Evolutionary conservation across 139 green algal genomes (phyloP), one percentile per base, ranked within the genome.

Genomic region (Coelastrella sp.): DNA sequence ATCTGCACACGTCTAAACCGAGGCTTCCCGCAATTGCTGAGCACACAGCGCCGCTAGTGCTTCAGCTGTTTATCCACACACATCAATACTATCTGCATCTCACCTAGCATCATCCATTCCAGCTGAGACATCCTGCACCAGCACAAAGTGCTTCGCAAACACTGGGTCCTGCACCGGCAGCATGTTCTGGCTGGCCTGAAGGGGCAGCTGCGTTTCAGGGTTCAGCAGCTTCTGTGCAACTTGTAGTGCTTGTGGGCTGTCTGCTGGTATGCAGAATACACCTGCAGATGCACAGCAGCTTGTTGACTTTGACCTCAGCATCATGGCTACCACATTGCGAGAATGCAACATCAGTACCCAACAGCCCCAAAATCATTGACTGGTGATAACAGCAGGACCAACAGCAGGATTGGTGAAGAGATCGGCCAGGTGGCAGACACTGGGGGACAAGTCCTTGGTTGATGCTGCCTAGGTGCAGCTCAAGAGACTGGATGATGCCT

Each of bases 111-210:
- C 83, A 0, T 88, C 83, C 83, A 88, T 88, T 83, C 90, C n/a
- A 19, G 88, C 88, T 3, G 91, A 85, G n/a, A 78, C 89, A 73
- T 96, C 92, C 71, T 92, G 89, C 77, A 96, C 89, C 89, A 96
- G 92, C 86, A 96, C 61, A 60, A 92, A 94, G 89, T 94, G 91
- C n/a, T 88, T 85, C 11, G 92, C 88, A 73, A 95, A 93, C 57
- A 93, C 77, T 20, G 61, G 74, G 84, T 96, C 94, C 5, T 66
- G 80, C 57, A 92, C 4, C 3, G 92, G 90, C 32, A 93, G 89
- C 92, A 94, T 92, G 2, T 90, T 78, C 66, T 93, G 57, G 11
- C 47, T 47, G 56, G 79, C 66, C 90, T 93, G 90, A 7, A 94
- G 89, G 3, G 91, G 93, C 58, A 89, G 91, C 59, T 89, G 88